Evolutionary conservation across 305 asterid species (phyloP), one percentile per base, ranked within the genome.

Genomic region (Solanum chacoense): DNA sequence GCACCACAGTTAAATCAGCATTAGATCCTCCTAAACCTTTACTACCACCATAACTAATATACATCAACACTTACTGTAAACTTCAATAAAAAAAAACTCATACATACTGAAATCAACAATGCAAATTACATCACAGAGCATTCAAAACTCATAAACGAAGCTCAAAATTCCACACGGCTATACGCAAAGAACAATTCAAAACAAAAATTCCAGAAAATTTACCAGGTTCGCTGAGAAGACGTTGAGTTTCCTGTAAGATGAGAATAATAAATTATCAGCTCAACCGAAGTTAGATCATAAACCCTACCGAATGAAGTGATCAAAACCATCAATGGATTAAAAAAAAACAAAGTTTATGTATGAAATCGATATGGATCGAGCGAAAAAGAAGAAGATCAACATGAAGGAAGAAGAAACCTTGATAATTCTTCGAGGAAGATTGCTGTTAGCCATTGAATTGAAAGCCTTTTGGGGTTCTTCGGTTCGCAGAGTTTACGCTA

Each of bases 171-270:
- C 72, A 78, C 18, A 73, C 26, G 11, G 45, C 63, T 24, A 87
- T 38, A 9, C 18, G 40, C 79, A 42, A 86, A n/a, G n/a, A 22
- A 71, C 6, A 36, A 18, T 16, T 28, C 16, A 86, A 34, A 42
- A 85, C 29, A 88, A 28, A 71, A 74, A 42, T 4, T 40, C 59
- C 24, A 40, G 32, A 40, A 69, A 75, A 45, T 26, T 50, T 88
- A 97, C 99, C 99, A 89, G 99, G 99, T 90, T 97, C 99, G 90
- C 99, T 97, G 81, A 97, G 97, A 90, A 97, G 98, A 20, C 99
- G 99, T 94, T 97, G 99, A 81, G 99, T 97, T 91, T 97, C 99
- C 99, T 97, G 90, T 85, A 20, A 91, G 88, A 55, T 55, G 10
- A 89, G 87, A 88, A 42, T 89, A 76, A 88, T 87, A 85, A 42